A percentile compares a stretch with the other conserved stretches of the same genome.
These are phyloP conservation scores for Neurospora sp. DNA, from an alignment of 495 filamentous ascomycete species.

Conservation along the genomic window DNA sequence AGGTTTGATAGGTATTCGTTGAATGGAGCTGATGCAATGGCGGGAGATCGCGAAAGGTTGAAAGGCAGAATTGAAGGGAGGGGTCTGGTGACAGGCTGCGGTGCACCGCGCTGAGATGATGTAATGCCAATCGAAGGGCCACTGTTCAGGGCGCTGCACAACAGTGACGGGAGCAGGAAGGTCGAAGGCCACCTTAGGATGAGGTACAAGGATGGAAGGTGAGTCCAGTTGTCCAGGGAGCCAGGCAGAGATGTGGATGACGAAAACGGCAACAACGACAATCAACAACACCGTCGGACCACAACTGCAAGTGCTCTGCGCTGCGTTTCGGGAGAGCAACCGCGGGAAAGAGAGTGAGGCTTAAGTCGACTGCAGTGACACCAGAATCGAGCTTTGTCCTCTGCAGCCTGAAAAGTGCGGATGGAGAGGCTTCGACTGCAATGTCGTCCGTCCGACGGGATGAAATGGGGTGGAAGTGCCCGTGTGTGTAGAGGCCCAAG, in stretches of 20 bases:
- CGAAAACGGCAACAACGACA: neutral
- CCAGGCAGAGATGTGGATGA: neutral
- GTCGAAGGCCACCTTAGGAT: neutral
- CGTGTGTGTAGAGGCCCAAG: neutral
- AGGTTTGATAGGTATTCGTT: neutral
- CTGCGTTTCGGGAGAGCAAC: neutral
- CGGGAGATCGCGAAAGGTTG: slow-evolving; percentile 13
- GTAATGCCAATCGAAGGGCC: slow-evolving; percentile 7
- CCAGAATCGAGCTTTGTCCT: neutral
- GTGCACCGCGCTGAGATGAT: slow-evolving; percentile 9
- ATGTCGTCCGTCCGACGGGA: neutral
- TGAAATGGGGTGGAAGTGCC: neutral
- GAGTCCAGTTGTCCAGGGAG: neutral
- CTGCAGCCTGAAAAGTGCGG: neutral
- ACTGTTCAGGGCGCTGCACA: neutral
- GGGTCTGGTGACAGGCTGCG: slow-evolving; percentile 7
- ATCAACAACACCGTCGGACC: neutral
- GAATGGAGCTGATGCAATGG: slow-evolving; percentile 14
- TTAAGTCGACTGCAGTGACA: neutral
- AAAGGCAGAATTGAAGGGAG: slow-evolving; percentile 7
- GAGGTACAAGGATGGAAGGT: neutral
- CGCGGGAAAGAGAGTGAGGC: neutral
- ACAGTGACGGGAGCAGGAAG: neutral
- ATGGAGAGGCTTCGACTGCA: neutral
- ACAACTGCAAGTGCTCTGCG: neutral